Percentiles rank a stretch among this genome's conserved stretches.
Conservation (phyloP, 768 basidiomycete genomes). For the Astraeus odoratus region DNA sequence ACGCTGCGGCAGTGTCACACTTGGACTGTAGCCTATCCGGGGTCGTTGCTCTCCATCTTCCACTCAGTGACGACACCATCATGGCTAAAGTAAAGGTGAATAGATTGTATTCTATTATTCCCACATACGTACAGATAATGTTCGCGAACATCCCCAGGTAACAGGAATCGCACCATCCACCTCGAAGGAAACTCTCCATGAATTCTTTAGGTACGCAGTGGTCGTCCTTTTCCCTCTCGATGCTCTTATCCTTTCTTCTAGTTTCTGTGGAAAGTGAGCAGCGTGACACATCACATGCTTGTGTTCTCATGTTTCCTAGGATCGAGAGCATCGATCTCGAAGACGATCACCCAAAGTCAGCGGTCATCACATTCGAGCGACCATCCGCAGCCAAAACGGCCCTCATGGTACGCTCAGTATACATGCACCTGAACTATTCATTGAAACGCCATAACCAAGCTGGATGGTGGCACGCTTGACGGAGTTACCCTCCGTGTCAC, state of each 20-base stretch:
- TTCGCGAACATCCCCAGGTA: constrained; percentile 41
- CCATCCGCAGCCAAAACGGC: constrained; percentile 79
- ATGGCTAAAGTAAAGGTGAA: constrained; percentile 21
- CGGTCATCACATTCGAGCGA: constrained; percentile 83
- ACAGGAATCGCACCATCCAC: constrained; percentile 62
- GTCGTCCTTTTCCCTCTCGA: neutral
- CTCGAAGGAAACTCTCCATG: constrained; percentile 58
- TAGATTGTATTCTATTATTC: constrained; percentile 28
- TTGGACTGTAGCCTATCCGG: constrained; percentile 9
- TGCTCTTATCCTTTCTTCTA: constrained; percentile 20
- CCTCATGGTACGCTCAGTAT: constrained; percentile 48
- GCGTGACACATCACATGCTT: neutral
- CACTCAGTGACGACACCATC: constrained; percentile 2
- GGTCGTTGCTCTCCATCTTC: neutral
- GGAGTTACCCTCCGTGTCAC: constrained; percentile 63
- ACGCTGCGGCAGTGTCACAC: neutral
- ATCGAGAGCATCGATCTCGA: constrained; percentile 59
- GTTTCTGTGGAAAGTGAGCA: constrained; percentile 82
- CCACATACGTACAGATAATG: neutral
- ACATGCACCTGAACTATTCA: neutral
- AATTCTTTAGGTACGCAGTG: constrained; percentile 71
- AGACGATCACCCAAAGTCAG: constrained; percentile 36
- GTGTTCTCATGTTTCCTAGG: constrained; percentile 28
- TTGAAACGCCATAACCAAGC: constrained; percentile 31
- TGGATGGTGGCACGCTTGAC: constrained; percentile 74